Base-by-base conservation (phyloP, 177 flowering plant species). In the Vitis hybrid region DNA sequence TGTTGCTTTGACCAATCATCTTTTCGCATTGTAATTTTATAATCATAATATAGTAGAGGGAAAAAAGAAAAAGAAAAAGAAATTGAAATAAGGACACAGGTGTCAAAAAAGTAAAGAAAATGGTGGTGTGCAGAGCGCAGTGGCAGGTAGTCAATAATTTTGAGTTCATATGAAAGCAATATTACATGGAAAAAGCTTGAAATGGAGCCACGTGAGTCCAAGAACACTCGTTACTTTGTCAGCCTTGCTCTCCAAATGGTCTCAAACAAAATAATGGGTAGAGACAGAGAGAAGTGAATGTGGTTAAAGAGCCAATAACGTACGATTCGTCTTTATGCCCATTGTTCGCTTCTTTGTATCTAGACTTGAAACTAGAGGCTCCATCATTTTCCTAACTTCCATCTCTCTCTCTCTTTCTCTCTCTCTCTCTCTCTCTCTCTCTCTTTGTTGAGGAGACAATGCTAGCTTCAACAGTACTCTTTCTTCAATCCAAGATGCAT, bases 271-370 rank as follows among this genome's bases (percentile, higher is more conserved):
- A 55, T 14, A 12, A 55, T 11, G 6, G 55, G 13, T 10, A 51
- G 51, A 64, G 67, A 11, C 4, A 21, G 23, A 51, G 45, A 13
- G 13, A 17, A 65, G 17, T 64, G 26, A 55, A 55, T 17, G 19
- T 55, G 13, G 52, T 21, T 19, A 48, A 50, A 23, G 9, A 21
- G 48, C 48, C 48, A 39, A 4, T 6, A 63, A 39, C 51, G 45
- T 32, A 51, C 68, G 21, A 2, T 65, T 65, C 68, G 58, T 65
- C 68, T 51, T 65, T 52, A 65, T 45, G 45, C 30, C 26, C 68
- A 51, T 23, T 56, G 58, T 65, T 51, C 68, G 11, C 58, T 52
- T 19, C 68, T 52, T 19, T 65, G 58, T 2, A 23, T 30, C 68
- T 51, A 64, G 50, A 14, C 56, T 19, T 50, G 10, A 50, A 11